Conservation (phyloP, 176 grass and related monocot species). For the Oryza officinalis region DNA sequence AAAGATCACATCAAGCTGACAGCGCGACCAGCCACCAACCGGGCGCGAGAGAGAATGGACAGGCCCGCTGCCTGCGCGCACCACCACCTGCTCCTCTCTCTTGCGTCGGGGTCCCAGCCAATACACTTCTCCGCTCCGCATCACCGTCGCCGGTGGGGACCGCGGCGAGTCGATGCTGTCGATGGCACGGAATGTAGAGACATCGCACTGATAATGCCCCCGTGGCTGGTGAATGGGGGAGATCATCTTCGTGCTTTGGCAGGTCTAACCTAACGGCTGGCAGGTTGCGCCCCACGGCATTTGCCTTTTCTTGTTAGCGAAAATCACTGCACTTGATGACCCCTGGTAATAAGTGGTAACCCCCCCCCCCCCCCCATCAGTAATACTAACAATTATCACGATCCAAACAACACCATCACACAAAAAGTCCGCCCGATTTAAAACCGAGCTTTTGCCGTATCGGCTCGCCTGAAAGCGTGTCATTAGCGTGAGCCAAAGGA, state of each 20-base stretch:
- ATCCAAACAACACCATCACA: neutral
- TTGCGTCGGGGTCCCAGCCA: slow-evolving; percentile 34
- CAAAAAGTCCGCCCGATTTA: neutral
- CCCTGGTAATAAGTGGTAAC: neutral
- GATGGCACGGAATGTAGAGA: slow-evolving; percentile 47
- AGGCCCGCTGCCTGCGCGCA: neutral
- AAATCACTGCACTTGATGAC: neutral
- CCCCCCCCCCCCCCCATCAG: neutral
- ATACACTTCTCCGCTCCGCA: neutral
- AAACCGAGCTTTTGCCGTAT: neutral
- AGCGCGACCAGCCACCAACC: slow-evolving; percentile 42
- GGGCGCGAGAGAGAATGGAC: neutral
- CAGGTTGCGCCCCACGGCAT: neutral
- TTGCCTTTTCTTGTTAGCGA: neutral
- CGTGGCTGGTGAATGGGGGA: slow-evolving; percentile 26
- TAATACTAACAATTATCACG: neutral
- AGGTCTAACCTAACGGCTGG: slow-evolving; percentile 18
- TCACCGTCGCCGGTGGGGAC: slow-evolving; percentile 2
- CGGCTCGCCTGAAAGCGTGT: neutral
- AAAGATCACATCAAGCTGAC: slow-evolving; percentile 1
- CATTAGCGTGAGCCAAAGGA: neutral
- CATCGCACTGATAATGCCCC: neutral
- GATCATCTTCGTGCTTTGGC: neutral
- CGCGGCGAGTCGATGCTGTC: slow-evolving; percentile 4
- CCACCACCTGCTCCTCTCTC: neutral